These are phyloP conservation scores for Panicum virgatum DNA, from an alignment of 202 grass and related monocot genomes.

Conservation along the genomic window DNA sequence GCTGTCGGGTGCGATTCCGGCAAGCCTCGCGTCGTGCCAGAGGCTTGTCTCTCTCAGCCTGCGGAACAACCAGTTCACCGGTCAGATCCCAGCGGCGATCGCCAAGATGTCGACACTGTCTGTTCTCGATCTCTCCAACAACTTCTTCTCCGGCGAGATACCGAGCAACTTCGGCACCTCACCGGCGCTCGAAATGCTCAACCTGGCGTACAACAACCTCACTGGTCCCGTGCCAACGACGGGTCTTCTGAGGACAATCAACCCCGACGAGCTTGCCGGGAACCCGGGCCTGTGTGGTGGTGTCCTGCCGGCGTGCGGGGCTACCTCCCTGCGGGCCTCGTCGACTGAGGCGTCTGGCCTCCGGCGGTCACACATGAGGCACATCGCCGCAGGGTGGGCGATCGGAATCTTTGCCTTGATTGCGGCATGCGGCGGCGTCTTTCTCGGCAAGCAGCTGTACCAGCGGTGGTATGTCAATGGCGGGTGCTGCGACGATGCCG, in stretches of 20 bases:
- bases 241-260: constrained; percentile 72
- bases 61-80: constrained; percentile 74
- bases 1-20: constrained; percentile 66
- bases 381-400: constrained; percentile 78
- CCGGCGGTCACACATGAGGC: constrained; percentile 60
- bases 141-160: constrained; percentile 74
- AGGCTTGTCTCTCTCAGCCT: constrained; percentile 81
- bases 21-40: constrained; percentile 76
- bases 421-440: constrained; percentile 28
- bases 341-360: constrained; percentile 25
- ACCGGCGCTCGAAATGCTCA: constrained; percentile 84
- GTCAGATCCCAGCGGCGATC: constrained; percentile 59
- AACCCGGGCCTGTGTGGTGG: constrained; percentile 75
- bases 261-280: constrained; percentile 79
- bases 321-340: constrained; percentile 38
- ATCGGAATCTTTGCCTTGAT: constrained; percentile 61
- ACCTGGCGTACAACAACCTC: constrained; percentile 88
- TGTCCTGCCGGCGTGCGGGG: constrained; percentile 60
- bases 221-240: constrained; percentile 65
- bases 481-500: constrained; percentile 63
- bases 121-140: constrained; percentile 88
- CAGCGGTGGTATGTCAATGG: constrained; percentile 61
- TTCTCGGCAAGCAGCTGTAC: constrained; percentile 64
- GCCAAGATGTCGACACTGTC: constrained; percentile 88
- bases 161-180: constrained; percentile 87